A percentile compares a stretch with the other conserved stretches of the same genome.
Conservation (phyloP, 306 rosid species). For the Ormosia semicastrata region DNA sequence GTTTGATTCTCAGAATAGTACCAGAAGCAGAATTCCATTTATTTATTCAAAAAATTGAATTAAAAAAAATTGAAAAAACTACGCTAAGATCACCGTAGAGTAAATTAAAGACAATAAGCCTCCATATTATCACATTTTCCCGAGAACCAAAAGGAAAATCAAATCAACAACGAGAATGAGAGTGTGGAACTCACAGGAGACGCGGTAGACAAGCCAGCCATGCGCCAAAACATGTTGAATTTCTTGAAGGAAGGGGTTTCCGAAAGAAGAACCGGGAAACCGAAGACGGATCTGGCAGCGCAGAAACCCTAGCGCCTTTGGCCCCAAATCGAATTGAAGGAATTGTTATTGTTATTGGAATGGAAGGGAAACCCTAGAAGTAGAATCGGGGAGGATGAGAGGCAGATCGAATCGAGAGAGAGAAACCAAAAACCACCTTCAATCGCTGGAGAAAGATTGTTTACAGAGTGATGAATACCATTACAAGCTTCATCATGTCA, state of each 20-base stretch:
- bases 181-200: conserved; percentile 79
- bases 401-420: conserved; percentile 52
- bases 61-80: background rate
- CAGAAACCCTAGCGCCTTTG: conserved; percentile 69
- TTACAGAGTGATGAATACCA: conserved; percentile 30
- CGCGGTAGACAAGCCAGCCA: conserved; percentile 95
- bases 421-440: conserved; percentile 45
- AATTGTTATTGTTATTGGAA: conserved; percentile 7
- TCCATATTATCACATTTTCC: conserved; percentile 31
- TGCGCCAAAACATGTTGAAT: conserved; percentile 96
- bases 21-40: background rate
- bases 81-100: background rate
- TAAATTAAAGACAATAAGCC: conserved; percentile 4
- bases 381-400: conserved; percentile 44
- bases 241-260: conserved; percentile 21
- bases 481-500: background rate
- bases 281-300: conserved; percentile 65
- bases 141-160: conserved; percentile 18
- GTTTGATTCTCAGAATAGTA: background rate
- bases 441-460: conserved; percentile 55
- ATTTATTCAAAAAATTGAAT: background rate
- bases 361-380: conserved; percentile 59
- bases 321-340: conserved; percentile 28
- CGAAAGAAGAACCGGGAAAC: conserved; percentile 18
- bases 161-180: background rate